These are phyloP conservation scores for Kuraishia capsulata DNA, from an alignment of 805 yeast genomes.

Conservation along the genomic window DNA sequence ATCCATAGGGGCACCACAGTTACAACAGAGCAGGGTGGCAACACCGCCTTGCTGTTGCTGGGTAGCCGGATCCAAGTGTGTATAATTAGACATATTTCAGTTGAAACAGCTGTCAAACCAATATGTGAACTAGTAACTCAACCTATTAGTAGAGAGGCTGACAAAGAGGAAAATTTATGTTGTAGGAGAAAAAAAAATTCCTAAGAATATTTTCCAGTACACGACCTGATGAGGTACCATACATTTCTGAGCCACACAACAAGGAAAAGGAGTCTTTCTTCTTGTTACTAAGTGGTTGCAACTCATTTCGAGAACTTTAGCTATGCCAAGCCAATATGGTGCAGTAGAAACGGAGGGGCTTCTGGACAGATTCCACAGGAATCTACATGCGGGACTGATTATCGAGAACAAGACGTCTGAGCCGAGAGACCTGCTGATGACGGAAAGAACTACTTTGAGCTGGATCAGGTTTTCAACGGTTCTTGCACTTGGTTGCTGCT, in stretches of 20 bases:
- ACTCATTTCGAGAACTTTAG: too few relatives aligned
- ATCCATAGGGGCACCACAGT: slow-evolving; percentile 98
- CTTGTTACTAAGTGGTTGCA: too few relatives aligned
- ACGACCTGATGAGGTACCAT: too few relatives aligned
- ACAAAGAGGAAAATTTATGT: background rate
- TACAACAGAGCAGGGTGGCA: slow-evolving; percentile 92
- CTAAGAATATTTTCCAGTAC: too few relatives aligned
- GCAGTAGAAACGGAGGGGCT: slow-evolving; percentile 6
- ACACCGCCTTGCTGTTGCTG: slow-evolving; percentile 1
- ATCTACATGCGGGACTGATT: slow-evolving; percentile 12
- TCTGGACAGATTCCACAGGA: slow-evolving; percentile 6
- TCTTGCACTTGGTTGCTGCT: slow-evolving; percentile 35
- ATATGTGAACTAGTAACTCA: background rate
- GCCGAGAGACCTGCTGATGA: slow-evolving; percentile 46
- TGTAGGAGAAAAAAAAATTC: too few relatives aligned
- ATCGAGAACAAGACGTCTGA: slow-evolving; percentile 32
- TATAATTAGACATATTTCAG: slow-evolving; percentile 4
- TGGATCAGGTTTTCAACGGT: slow-evolving; percentile 38
- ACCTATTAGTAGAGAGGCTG: background rate
- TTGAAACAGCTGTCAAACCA: too few relatives aligned
- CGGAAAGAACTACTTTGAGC: slow-evolving; percentile 42
- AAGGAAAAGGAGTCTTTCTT: too few relatives aligned
- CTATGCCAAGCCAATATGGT: too few relatives aligned
- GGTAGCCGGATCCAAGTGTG: slow-evolving; percentile 1
- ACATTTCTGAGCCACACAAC: too few relatives aligned